Evolutionary conservation across 1,284 basidiomycete genomes (phyloP), one percentile per base, ranked within the genome.

Genomic region (Heimioporus retisporus): DNA sequence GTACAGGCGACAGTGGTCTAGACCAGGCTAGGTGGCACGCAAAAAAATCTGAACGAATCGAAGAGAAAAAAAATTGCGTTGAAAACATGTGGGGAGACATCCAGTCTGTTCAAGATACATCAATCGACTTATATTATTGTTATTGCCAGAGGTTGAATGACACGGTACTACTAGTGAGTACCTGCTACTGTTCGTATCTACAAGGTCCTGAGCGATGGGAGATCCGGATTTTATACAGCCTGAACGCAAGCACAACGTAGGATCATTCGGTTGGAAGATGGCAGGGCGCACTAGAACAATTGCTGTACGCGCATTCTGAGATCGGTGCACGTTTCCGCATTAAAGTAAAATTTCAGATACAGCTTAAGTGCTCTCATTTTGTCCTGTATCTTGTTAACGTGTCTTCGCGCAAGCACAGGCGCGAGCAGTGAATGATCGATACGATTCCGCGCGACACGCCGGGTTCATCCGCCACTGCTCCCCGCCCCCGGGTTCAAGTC

Each of bases 261-360:
- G 15, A 43, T 44, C 62, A 43, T 35, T 7, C 19, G 10, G 25
- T 6, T 2, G 15, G 6, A 42, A 3, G 7, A 18, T n/a, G 31
- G 31, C 8, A 53, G 55, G 28, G 67, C 81, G 62, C 63, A 94
- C 90, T 95, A 86, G 87, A 98, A 97, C 44, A 97, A 82, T 79
- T 97, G 96, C 75, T 95, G 88, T 60, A 97, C 96, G 67, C 99
- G 88, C 79, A 98, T 97, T 72, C 97, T 88, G 83, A 99, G 99
- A 81, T 99, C 97, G 78, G 99, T 97, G 71, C 97, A 85, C 81
- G 96, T 96, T 76, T 97, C 96, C 63, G 97, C 96, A 67, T 97
- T 86, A 80, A 98, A 99, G 83, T 98, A 99, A 85, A 98, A 98
- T 0, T 97, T 99, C 69, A 99, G 89, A 75, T 96, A 98, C 66